Conservation (phyloP, 768 basidiomycete genomes). For the Auricularia sp. region DNA sequence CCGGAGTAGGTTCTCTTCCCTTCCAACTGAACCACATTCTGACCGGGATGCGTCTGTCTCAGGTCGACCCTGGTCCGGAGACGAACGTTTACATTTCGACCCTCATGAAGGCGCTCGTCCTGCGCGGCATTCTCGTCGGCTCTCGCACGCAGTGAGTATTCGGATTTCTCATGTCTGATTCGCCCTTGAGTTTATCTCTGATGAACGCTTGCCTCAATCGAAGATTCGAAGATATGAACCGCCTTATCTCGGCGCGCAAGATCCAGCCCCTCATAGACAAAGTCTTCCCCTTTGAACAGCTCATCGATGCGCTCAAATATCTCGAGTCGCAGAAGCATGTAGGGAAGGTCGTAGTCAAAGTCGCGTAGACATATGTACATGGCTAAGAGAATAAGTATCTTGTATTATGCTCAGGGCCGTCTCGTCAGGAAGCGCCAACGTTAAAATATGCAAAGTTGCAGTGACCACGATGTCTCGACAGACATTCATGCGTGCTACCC, state of each 20-base stretch:
- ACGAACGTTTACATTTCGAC: constrained; percentile 21
- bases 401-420: too few species aligned
- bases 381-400: too few species aligned
- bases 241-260: constrained; percentile 22
- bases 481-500: too few species aligned
- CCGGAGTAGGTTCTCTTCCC: constrained; percentile 21
- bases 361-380: constrained; percentile 13
- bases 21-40: neutral
- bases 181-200: too few species aligned
- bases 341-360: constrained; percentile 52
- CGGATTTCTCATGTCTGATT: neutral
- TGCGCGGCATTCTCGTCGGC: constrained; percentile 48
- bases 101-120: constrained; percentile 29
- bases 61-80: too few species aligned
- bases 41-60: too few species aligned
- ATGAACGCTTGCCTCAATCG: neutral
- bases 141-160: constrained; percentile 43
- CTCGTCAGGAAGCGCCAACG: too few species aligned
- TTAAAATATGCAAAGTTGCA: too few species aligned
- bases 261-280: constrained; percentile 28
- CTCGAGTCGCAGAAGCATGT: constrained; percentile 46
- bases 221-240: constrained; percentile 46
- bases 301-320: constrained; percentile 40
- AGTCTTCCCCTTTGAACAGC: constrained; percentile 46
- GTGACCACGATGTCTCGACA: too few species aligned